Evolutionary conservation across 805 yeast genomes (phyloP).

Genomic region (Metschnikowia rubicola): DNA sequence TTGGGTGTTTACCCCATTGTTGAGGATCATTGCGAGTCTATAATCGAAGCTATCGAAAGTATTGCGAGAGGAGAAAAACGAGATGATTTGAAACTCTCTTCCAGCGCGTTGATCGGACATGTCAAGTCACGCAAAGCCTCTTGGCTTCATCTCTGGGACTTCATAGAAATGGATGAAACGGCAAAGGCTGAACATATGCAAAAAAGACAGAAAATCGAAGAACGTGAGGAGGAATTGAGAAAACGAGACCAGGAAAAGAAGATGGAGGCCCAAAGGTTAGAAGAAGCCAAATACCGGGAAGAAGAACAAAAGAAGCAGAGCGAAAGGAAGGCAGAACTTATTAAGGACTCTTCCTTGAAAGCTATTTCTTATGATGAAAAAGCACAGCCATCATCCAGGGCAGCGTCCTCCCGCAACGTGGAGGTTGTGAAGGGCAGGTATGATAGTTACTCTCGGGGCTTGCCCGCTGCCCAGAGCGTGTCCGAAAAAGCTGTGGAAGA

Average conservation of each 20-base stretch:
- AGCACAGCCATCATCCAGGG: slow-evolving; percentile 10
- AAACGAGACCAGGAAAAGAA: slow-evolving; percentile 15
- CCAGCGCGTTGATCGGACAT: slow-evolving; percentile 67
- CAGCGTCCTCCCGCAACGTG: slow-evolving; percentile 10
- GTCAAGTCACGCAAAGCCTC: slow-evolving; percentile 50
- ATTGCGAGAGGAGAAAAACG: slow-evolving; percentile 57
- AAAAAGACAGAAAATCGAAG: slow-evolving; percentile 23
- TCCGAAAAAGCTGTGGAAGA: slow-evolving; percentile 7
- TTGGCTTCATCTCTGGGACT: slow-evolving; percentile 56
- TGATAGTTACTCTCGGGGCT: slow-evolving; percentile 26
- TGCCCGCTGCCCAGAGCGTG: background rate
- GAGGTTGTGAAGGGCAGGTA: slow-evolving; percentile 25
- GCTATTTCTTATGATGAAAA: slow-evolving; percentile 22
- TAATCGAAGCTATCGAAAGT: slow-evolving; percentile 45
- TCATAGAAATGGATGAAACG: slow-evolving; percentile 47
- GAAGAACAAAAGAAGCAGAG: slow-evolving; percentile 9
- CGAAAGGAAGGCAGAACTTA: background rate
- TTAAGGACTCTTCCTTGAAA: slow-evolving; percentile 3
- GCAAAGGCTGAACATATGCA: slow-evolving; percentile 29
- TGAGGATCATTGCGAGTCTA: slow-evolving; percentile 57
- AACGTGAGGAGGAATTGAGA: slow-evolving; percentile 12
- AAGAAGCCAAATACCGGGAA: slow-evolving; percentile 11
- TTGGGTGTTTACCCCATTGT: slow-evolving; percentile 64
- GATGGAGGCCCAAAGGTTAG: slow-evolving; percentile 10
- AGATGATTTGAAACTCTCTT: slow-evolving; percentile 77